These are phyloP conservation scores for Kandelia obovata DNA, from an alignment of 345 rosid genomes.

Conservation along the genomic window DNA sequence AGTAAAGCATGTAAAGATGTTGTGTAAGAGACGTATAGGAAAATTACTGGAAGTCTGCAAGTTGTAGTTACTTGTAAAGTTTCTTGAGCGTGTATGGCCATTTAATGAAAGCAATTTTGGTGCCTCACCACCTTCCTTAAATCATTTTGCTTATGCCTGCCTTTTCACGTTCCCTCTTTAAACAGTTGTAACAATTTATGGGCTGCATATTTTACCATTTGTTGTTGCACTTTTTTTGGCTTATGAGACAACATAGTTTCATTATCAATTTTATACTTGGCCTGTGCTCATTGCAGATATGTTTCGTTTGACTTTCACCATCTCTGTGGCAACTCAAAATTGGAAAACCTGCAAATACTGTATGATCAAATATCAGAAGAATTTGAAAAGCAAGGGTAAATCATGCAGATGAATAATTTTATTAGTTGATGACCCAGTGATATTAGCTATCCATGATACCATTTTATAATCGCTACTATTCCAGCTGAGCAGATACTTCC, in stretches of 20 bases:
- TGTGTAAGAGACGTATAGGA: no score
- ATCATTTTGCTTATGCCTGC: no score
- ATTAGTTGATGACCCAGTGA: conserved; percentile 13
- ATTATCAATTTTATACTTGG: conserved; percentile 6
- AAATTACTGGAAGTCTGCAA: no score
- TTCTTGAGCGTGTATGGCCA: no score
- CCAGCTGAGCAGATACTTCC: conserved; percentile 87
- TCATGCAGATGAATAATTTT: conserved; percentile 9
- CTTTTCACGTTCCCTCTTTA: no score
- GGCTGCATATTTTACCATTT: not conserved
- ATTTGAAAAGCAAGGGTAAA: conserved; percentile 84
- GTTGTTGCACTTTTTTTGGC: not conserved
- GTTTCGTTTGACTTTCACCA: conserved; percentile 80
- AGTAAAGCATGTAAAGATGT: no score
- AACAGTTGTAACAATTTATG: no score
- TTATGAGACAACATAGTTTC: not conserved
- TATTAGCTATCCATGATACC: conserved; percentile 39
- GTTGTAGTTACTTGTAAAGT: no score
- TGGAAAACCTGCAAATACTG: conserved; percentile 62
- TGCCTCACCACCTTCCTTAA: no score
- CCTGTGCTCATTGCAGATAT: conserved; percentile 49
- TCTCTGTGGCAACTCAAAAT: conserved; percentile 78
- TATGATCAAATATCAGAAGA: conserved; percentile 72
- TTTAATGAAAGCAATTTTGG: no score
- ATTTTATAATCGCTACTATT: conserved; percentile 45